Conservation (phyloP, 2,329 filamentous ascomycete genomes). For the Venturia nashicola region DNA sequence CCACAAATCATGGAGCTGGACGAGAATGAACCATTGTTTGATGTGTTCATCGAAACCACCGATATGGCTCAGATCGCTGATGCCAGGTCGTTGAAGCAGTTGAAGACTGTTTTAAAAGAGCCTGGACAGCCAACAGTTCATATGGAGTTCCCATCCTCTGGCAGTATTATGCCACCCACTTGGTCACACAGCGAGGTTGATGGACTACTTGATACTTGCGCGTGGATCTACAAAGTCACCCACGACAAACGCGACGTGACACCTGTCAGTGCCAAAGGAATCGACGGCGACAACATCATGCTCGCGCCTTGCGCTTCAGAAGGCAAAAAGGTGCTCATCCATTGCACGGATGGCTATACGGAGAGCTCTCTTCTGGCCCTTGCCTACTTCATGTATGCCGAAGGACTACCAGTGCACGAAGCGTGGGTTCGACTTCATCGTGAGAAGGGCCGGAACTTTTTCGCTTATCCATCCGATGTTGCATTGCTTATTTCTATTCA, state of each 20-base stretch:
- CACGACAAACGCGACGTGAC: conserved; percentile 31
- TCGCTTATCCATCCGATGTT: conserved; percentile 87
- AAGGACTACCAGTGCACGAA: conserved; percentile 65
- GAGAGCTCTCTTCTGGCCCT: conserved; percentile 82
- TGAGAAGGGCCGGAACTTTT: conserved; percentile 78
- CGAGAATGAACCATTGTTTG: conserved; percentile 52
- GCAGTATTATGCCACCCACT: conserved; percentile 76
- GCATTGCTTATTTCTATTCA: conserved; percentile 67
- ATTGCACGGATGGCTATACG: conserved; percentile 93
- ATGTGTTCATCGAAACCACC: conserved; percentile 78
- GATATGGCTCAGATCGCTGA: conserved; percentile 71
- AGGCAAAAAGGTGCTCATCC: conserved; percentile 66
- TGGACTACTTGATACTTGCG: conserved; percentile 72
- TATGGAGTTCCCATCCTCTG: conserved; percentile 83
- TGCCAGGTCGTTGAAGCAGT: conserved; percentile 49
- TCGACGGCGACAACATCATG: conserved; percentile 47
- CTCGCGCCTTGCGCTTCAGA: conserved; percentile 19
- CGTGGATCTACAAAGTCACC: conserved; percentile 78
- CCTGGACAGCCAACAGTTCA: conserved; percentile 37
- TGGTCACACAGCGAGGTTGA: conserved; percentile 77
- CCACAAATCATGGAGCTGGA: conserved; percentile 25
- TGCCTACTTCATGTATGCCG: conserved; percentile 87
- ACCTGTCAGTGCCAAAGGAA: conserved; percentile 29
- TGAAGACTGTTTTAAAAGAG: conserved; percentile 22
- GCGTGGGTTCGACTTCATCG: conserved; percentile 83